A percentile compares a stretch with the other conserved stretches of the same genome.
Evolutionary conservation across 2,329 filamentous ascomycete genomes (phyloP).

Genomic region (Coniochaeta ligniaria): DNA sequence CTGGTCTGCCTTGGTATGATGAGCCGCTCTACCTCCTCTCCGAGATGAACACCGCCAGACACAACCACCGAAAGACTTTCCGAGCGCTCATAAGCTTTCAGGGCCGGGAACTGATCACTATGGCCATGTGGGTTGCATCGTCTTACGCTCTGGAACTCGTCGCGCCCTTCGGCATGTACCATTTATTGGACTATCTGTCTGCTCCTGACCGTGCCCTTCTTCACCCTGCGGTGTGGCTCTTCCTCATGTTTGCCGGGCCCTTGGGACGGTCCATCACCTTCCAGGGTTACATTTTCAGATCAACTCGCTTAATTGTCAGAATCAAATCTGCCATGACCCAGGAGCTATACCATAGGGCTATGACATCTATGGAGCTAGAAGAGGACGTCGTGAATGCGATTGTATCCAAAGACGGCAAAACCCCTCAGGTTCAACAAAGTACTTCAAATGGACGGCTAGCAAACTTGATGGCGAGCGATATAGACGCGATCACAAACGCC

Average conservation of each 20-base stretch:
- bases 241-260: conserved; percentile 45
- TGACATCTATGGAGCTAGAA: conserved; percentile 49
- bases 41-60: conserved; percentile 34
- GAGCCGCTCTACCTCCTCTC: conserved; percentile 41
- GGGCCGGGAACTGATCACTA: conserved; percentile 31
- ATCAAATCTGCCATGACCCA: conserved; percentile 50
- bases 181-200: conserved; percentile 43
- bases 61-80: conserved; percentile 31
- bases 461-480: conserved; percentile 52
- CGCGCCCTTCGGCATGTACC: conserved; percentile 46
- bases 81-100: conserved; percentile 38
- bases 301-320: conserved; percentile 48
- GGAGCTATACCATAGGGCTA: conserved; percentile 48
- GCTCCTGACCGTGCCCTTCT: conserved; percentile 23
- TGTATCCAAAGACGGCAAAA: conserved; percentile 15
- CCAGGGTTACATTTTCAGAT: conserved; percentile 51
- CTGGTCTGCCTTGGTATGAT: conserved; percentile 46
- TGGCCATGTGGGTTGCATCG: conserved; percentile 32
- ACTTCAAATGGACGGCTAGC: conserved; percentile 13
- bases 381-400: conserved; percentile 39
- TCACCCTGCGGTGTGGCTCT: conserved; percentile 35
- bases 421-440: conserved; percentile 7
- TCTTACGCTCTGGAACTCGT: conserved; percentile 39
- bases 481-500: conserved; percentile 45
- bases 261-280: conserved; percentile 39